Conservation (phyloP, 495 filamentous ascomycete genomes). For the Neurospora sp. region DNA sequence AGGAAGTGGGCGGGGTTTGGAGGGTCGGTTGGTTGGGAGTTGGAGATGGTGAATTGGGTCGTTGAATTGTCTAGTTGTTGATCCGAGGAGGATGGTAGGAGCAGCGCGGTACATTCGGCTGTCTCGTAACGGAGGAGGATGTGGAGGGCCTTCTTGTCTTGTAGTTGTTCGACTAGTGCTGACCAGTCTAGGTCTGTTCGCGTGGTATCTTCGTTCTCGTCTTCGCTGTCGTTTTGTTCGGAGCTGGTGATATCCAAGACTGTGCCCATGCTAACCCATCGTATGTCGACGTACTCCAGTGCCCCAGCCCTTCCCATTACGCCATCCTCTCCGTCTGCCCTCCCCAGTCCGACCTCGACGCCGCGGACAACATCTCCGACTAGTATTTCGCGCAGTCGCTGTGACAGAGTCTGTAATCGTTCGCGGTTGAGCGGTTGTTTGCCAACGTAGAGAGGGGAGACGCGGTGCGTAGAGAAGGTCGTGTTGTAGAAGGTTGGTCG, state of each 20-base stretch:
- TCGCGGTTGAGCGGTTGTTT: slow-evolving; percentile 11
- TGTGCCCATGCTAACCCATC: slow-evolving; percentile 14
- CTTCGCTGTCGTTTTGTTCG: background rate
- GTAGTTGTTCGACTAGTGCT: background rate
- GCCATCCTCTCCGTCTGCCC: slow-evolving; percentile 10
- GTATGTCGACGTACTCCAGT: slow-evolving; percentile 27
- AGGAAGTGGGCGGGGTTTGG: slow-evolving; percentile 15
- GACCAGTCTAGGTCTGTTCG: background rate
- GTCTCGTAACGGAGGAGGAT: slow-evolving; percentile 33
- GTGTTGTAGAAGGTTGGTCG: slow-evolving; percentile 34
- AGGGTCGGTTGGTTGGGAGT: background rate
- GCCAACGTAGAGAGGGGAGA: slow-evolving; percentile 34
- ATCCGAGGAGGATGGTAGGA: slow-evolving; percentile 20
- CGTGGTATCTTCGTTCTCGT: background rate
- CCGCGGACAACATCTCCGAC: slow-evolving; percentile 38
- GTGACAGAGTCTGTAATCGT: slow-evolving; percentile 25
- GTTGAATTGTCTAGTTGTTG: background rate
- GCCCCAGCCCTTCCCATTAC: slow-evolving; percentile 27
- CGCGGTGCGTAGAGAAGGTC: slow-evolving; percentile 37
- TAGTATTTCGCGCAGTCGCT: slow-evolving; percentile 30
- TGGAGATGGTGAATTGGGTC: background rate
- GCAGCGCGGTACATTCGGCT: slow-evolving; percentile 27
- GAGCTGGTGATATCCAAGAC: slow-evolving; percentile 9
- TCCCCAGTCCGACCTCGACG: slow-evolving; percentile 29
- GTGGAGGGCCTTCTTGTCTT: slow-evolving; percentile 15